Evolutionary conservation across 352 stramenopile genomes (phyloP).

Genomic region (Pythium dissimile): DNA sequence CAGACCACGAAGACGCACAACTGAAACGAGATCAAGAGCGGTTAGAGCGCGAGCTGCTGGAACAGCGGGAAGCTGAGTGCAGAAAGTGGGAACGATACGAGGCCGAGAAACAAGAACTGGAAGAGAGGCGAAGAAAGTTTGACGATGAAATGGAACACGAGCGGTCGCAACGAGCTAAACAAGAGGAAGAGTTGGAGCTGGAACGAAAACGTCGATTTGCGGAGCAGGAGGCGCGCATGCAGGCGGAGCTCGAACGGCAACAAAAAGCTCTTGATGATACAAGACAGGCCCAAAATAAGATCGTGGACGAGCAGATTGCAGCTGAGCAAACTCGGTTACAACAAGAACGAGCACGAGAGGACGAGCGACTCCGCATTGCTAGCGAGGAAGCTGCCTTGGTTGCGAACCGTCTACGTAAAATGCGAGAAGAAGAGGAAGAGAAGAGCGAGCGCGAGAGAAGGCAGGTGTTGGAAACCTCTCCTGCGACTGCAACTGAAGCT

Average conservation of each 20-base stretch:
- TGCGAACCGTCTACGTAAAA: conserved; percentile 8
- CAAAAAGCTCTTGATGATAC: conserved; percentile 32
- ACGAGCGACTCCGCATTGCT: conserved; percentile 23
- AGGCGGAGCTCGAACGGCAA: conserved; percentile 33
- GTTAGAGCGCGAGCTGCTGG: conserved; percentile 41
- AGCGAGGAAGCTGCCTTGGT: conserved; percentile 23
- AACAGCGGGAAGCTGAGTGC: conserved; percentile 47
- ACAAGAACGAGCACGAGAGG: conserved; percentile 3
- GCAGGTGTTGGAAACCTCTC: not conserved
- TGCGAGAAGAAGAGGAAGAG: conserved; percentile 19
- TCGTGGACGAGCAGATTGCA: conserved; percentile 21
- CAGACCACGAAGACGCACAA: conserved; percentile 11
- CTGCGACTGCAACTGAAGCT: no score
- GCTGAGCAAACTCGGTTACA: conserved; percentile 17
- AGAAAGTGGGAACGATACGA: conserved; percentile 35
- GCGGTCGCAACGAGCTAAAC: conserved; percentile 31
- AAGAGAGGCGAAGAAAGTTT: conserved; percentile 33
- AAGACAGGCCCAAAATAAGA: conserved; percentile 27
- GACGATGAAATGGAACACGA: conserved; percentile 40
- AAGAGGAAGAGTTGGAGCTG: conserved; percentile 32
- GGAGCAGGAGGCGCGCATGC: conserved; percentile 32
- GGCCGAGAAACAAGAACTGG: conserved; percentile 34
- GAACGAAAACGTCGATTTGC: conserved; percentile 19
- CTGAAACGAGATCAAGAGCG: conserved; percentile 37
- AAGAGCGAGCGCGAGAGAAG: not conserved